Percentiles rank a stretch among this genome's conserved stretches.
Conservation (phyloP, 345 rosid species). For the Linum tenue region DNA sequence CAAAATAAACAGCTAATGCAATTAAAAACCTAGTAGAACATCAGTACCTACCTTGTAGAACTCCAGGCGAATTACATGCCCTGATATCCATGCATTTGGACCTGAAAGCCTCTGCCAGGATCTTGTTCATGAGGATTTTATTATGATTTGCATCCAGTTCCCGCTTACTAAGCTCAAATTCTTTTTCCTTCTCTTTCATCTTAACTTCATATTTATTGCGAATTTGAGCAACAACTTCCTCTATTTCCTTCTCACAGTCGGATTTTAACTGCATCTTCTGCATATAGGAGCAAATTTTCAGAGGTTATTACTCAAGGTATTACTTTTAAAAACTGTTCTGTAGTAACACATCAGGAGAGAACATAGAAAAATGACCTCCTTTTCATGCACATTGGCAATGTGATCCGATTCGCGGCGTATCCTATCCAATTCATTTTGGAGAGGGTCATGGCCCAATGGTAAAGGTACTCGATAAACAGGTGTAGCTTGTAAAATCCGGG, state of each 20-base stretch:
- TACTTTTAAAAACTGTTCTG: not conserved
- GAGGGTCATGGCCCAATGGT: constrained; percentile 33
- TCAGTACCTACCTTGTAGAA: constrained; percentile 29
- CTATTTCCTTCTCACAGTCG: constrained; percentile 48
- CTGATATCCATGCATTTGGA: constrained; percentile 36
- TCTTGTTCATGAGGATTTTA: constrained; percentile 40
- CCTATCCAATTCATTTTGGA: constrained; percentile 52
- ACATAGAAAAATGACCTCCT: constrained; percentile 27
- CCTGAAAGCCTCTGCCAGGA: constrained; percentile 50
- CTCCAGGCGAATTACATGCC: constrained; percentile 14
- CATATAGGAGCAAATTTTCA: constrained; percentile 6
- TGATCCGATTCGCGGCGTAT: constrained; percentile 28
- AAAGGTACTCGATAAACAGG: constrained; percentile 18
- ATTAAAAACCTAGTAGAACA: no score
- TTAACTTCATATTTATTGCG: constrained; percentile 33
- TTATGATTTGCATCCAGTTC: constrained; percentile 30
- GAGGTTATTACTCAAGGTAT: not conserved
- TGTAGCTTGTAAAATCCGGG: constrained; percentile 20
- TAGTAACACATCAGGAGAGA: constrained; percentile 5
- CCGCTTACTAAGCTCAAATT: constrained; percentile 22
- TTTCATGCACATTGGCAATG: constrained; percentile 23
- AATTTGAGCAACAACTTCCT: constrained; percentile 37
- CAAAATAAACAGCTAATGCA: no score
- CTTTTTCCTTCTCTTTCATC: constrained; percentile 32
- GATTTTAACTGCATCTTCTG: constrained; percentile 44